Evolutionary conservation across 75 land plant genomes (phyloP).

Genomic region (Selaginella tamariscina): DNA sequence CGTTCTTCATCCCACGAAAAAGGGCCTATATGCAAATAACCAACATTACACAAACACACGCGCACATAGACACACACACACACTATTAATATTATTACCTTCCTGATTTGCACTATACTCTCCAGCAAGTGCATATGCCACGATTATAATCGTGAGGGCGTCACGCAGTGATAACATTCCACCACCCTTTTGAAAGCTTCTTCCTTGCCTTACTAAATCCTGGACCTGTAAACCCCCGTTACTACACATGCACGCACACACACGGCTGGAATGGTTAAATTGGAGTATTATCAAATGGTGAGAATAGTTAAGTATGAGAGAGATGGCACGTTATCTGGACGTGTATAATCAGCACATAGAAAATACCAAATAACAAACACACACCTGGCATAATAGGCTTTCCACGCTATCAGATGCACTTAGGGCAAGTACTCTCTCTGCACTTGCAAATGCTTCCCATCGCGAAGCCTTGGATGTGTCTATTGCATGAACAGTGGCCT

Average conservation of each 20-base stretch:
- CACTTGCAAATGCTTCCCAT: slow-evolving; percentile 89
- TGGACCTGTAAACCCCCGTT: background rate
- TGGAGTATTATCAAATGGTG: too few species aligned
- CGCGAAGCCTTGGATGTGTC: slow-evolving; percentile 34
- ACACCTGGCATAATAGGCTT: slow-evolving; percentile 64
- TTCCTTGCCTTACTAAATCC: background rate
- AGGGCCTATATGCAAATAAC: too few species aligned
- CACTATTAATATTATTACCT: too few species aligned
- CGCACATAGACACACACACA: too few species aligned
- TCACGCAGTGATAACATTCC: slow-evolving; percentile 59
- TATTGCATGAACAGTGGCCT: slow-evolving; percentile 44
- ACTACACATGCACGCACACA: too few species aligned
- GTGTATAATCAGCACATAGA: too few species aligned
- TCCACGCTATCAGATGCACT: slow-evolving; percentile 72
- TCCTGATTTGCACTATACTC: slow-evolving; percentile 43
- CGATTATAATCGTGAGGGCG: slow-evolving; percentile 61
- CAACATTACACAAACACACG: too few species aligned
- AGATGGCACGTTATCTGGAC: too few species aligned
- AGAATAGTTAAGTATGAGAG: too few species aligned
- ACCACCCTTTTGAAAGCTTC: background rate
- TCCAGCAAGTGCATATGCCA: slow-evolving; percentile 87
- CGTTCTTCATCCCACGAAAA: slow-evolving; percentile 95
- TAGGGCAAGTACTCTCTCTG: slow-evolving; percentile 64
- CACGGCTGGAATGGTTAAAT: too few species aligned
- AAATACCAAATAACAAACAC: too few species aligned